Percentiles rank a stretch among this genome's conserved stretches.
phyloP scores from a whole-genome alignment of 2,329 filamentous ascomycete species.

The Trichoderma breve region DNA sequence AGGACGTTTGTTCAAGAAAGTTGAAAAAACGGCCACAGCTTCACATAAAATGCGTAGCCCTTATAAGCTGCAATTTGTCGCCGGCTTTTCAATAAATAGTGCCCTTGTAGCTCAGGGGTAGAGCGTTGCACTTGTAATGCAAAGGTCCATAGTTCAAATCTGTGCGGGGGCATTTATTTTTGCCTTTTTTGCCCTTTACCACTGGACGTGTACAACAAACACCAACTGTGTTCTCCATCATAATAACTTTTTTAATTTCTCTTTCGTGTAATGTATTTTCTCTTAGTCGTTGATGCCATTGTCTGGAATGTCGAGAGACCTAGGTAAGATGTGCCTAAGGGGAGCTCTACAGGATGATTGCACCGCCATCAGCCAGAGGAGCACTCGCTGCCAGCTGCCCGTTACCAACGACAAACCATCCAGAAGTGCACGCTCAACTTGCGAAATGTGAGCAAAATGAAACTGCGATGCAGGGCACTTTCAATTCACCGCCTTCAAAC shows the following conservation, averaged over 20 bases:
- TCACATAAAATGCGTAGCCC: neutral
- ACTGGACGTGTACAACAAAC: neutral
- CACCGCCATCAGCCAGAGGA: neutral
- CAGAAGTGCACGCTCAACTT: neutral
- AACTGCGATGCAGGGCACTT: neutral
- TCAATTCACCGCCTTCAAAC: neutral
- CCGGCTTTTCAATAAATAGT: neutral
- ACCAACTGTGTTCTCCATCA: neutral
- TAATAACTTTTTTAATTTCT: neutral
- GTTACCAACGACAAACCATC: neutral
- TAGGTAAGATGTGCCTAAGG: neutral
- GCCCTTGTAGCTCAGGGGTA: conserved; percentile 13
- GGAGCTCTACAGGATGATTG: neutral
- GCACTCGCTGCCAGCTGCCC: neutral
- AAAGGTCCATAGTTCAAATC: conserved; percentile 16
- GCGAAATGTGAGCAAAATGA: neutral
- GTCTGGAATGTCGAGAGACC: neutral
- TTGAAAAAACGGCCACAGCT: neutral
- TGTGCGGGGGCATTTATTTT: conserved; percentile 13
- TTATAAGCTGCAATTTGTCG: neutral
- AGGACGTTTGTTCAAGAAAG: neutral
- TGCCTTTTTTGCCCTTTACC: neutral
- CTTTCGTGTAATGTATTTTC: neutral
- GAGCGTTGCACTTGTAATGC: conserved; percentile 17
- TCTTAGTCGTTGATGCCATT: neutral